Conservation (phyloP, 2,329 filamentous ascomycete species). For the Xylaria sp. region DNA sequence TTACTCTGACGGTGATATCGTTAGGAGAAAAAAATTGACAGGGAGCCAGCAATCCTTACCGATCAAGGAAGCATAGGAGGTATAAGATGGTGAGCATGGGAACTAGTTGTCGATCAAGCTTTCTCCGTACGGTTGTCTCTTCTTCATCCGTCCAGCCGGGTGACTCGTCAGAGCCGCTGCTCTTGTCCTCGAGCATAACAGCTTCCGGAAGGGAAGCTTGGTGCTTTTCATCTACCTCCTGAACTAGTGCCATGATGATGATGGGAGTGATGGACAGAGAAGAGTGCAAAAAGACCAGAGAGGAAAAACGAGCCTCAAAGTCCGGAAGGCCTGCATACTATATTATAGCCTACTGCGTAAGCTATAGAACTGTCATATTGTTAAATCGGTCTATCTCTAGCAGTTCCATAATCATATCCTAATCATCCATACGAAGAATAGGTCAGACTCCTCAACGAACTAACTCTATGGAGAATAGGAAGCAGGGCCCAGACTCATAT, state of each 20-base stretch:
- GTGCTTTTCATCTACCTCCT: slow-evolving; percentile 41
- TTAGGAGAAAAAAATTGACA: slow-evolving; percentile 24
- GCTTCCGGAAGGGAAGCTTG: slow-evolving; percentile 42
- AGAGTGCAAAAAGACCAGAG: slow-evolving; percentile 1
- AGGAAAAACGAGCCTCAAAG: slow-evolving; percentile 3
- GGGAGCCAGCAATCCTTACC: slow-evolving; percentile 38
- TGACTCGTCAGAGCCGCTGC: slow-evolving; percentile 43
- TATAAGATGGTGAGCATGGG: slow-evolving; percentile 65
- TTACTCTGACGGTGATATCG: slow-evolving; percentile 48
- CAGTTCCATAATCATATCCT: slow-evolving; percentile 16
- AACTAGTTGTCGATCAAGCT: slow-evolving; percentile 64
- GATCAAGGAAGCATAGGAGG: slow-evolving; percentile 62
- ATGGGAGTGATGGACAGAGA: slow-evolving; percentile 23
- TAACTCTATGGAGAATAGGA: slow-evolving; percentile 7
- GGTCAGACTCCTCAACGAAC: slow-evolving; percentile 3
- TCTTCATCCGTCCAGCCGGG: slow-evolving; percentile 63
- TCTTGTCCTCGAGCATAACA: slow-evolving; percentile 45
- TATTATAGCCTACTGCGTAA: slow-evolving; percentile 3
- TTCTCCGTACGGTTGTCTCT: slow-evolving; percentile 60
- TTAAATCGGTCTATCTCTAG: background rate
- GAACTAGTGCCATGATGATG: slow-evolving; percentile 43
- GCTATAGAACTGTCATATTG: slow-evolving; percentile 4
- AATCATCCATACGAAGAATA: slow-evolving; percentile 26
- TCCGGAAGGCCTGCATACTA: slow-evolving; percentile 6
- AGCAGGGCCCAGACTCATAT: slow-evolving; percentile 17